These are phyloP conservation scores for Candida khao-thaluensis DNA, from an alignment of 805 yeast species.

Conservation along the genomic window DNA sequence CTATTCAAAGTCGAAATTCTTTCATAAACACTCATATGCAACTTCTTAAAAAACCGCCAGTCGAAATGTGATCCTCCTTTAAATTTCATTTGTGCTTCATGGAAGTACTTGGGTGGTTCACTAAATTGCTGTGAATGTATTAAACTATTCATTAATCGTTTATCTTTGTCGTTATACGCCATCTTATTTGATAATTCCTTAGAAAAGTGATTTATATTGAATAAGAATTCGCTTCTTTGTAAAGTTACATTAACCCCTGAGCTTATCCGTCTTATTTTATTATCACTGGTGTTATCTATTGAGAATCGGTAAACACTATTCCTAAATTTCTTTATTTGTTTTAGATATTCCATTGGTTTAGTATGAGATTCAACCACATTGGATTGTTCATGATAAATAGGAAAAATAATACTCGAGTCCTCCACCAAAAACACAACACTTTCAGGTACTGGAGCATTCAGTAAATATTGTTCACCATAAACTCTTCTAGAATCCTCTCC, in stretches of 20 bases:
- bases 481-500: not conserved
- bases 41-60: conserved; percentile 58
- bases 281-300: not conserved
- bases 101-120: conserved; percentile 4
- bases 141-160: not conserved
- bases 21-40: conserved; percentile 43
- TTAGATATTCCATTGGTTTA: not conserved
- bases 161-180: not conserved
- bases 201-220: not conserved
- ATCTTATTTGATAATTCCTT: not conserved
- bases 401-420: conserved; percentile 6
- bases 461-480: not conserved
- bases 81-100: conserved; percentile 2
- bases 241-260: not conserved
- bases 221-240: not conserved
- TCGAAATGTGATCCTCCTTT: conserved; percentile 56
- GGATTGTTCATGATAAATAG: not conserved
- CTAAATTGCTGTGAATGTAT: not conserved
- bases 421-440: conserved; percentile 3
- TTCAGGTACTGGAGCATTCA: conserved; percentile 5
- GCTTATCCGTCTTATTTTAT: not conserved
- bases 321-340: not conserved
- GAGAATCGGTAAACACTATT: not conserved
- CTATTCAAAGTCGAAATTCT: conserved; percentile 25
- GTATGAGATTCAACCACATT: not conserved